A percentile compares a stretch with the other conserved stretches of the same genome.
Conservation (phyloP, 495 filamentous ascomycete species). For the Xylaria palmicola region DNA sequence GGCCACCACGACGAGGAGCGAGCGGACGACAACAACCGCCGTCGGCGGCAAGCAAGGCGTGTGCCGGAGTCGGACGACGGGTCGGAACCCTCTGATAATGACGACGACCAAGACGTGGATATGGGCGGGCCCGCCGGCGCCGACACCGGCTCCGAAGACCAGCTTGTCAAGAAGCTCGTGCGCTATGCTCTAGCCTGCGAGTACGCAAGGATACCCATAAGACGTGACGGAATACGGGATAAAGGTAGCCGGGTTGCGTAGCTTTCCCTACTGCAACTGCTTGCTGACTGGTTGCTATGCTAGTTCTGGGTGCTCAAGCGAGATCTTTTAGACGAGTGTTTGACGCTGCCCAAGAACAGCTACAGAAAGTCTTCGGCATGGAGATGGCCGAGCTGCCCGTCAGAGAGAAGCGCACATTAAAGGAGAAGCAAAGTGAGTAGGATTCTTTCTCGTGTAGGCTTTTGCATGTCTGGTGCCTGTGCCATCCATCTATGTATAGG, state of each 20-base stretch:
- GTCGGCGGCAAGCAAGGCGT: constrained; percentile 25
- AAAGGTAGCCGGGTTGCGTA: constrained; percentile 52
- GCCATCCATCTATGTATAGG: not conserved
- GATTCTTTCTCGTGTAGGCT: not conserved
- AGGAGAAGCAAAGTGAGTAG: constrained; percentile 62
- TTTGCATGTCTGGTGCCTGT: not conserved
- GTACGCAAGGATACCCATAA: constrained; percentile 75
- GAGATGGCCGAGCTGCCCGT: constrained; percentile 77
- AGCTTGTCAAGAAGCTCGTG: constrained; percentile 84
- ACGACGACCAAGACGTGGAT: constrained; percentile 35
- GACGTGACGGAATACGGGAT: constrained; percentile 71
- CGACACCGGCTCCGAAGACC: constrained; percentile 49
- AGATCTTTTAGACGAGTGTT: constrained; percentile 70
- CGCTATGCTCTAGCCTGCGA: constrained; percentile 88
- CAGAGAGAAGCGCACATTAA: constrained; percentile 76
- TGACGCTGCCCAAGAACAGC: constrained; percentile 61
- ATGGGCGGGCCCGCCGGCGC: constrained; percentile 37
- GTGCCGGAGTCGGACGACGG: constrained; percentile 33
- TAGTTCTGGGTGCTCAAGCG: constrained; percentile 53
- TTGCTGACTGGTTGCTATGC: constrained; percentile 11
- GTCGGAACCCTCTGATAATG: constrained; percentile 31
- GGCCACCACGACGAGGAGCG: constrained; percentile 20
- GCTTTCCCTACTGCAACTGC: not conserved
- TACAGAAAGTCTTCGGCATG: constrained; percentile 76
- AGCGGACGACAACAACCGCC: constrained; percentile 16